Conservation (phyloP, 2,329 filamentous ascomycete genomes). For the Trichoderma sp. region DNA sequence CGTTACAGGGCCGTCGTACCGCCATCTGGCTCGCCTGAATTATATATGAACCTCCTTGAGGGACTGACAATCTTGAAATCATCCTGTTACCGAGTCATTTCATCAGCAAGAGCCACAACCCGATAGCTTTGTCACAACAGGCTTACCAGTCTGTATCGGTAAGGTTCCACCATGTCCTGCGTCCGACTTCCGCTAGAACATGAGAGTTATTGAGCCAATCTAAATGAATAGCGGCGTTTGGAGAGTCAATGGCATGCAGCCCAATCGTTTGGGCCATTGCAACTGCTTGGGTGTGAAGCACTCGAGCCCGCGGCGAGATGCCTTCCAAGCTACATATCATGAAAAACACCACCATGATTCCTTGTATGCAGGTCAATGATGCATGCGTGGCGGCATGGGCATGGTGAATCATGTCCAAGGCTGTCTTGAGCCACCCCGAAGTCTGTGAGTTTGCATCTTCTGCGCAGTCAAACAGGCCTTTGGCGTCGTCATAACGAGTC, state of each 20-base stretch:
- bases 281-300: conserved; percentile 34
- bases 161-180: conserved; percentile 49
- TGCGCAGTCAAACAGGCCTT: conserved; percentile 32
- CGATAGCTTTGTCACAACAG: not conserved
- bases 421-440: conserved; percentile 39
- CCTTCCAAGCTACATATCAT: conserved; percentile 44
- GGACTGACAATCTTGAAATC: conserved; percentile 40
- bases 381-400: conserved; percentile 32
- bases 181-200: conserved; percentile 40
- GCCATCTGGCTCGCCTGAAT: conserved; percentile 43
- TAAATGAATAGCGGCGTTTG: conserved; percentile 25
- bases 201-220: conserved; percentile 27
- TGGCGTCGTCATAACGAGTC: conserved; percentile 34
- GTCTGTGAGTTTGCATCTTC: conserved; percentile 36
- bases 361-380: conserved; percentile 42
- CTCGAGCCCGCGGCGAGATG: conserved; percentile 38
- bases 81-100: conserved; percentile 33
- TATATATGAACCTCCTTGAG: conserved; percentile 39
- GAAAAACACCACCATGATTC: conserved; percentile 42
- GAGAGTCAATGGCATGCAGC: conserved; percentile 43
- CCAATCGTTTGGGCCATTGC: conserved; percentile 39
- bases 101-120: not conserved
- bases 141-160: conserved; percentile 44
- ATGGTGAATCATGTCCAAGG: conserved; percentile 42
- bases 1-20: conserved; percentile 42